Evolutionary conservation across 2,329 filamentous ascomycete genomes (phyloP).

Genomic region (Sphaerulina vaccinii): DNA sequence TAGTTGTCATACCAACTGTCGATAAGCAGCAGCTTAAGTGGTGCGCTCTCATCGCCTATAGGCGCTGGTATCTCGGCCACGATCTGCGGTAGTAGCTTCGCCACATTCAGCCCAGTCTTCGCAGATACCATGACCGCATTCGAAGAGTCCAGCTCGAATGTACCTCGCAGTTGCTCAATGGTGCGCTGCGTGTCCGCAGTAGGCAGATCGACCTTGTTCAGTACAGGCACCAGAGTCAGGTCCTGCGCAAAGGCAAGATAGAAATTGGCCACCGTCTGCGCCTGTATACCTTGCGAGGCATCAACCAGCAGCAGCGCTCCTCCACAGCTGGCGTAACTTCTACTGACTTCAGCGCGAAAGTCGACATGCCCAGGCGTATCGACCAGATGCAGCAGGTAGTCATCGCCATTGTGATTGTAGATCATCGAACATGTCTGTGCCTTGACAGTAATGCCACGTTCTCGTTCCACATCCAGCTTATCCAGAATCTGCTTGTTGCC

Average conservation of each 20-base stretch:
- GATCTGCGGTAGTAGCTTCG: conserved; percentile 77
- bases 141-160: conserved; percentile 81
- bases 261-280: conserved; percentile 98
- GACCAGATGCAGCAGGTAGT: conserved; percentile 92
- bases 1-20: conserved; percentile 99
- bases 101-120: conserved; percentile 89
- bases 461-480: conserved; percentile 93
- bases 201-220: conserved; percentile 95
- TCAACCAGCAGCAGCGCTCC: conserved; percentile 91
- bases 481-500: conserved; percentile 94
- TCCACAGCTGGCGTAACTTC: conserved; percentile 93
- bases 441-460: conserved; percentile 97
- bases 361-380: conserved; percentile 98
- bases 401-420: conserved; percentile 78
- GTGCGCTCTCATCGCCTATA: conserved; percentile 67
- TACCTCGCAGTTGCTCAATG: conserved; percentile 78
- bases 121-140: conserved; percentile 79
- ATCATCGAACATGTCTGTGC: conserved; percentile 98
- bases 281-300: conserved; percentile 93
- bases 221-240: conserved; percentile 79
- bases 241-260: conserved; percentile 94
- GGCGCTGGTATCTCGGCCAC: conserved; percentile 83
- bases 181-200: conserved; percentile 85
- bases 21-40: conserved; percentile 80
- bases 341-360: conserved; percentile 91